Percentiles rank a stretch among this genome's conserved stretches.
phyloP scores from a whole-genome alignment of 1,284 basidiomycete species.

The Ceratobasidium sp. region DNA sequence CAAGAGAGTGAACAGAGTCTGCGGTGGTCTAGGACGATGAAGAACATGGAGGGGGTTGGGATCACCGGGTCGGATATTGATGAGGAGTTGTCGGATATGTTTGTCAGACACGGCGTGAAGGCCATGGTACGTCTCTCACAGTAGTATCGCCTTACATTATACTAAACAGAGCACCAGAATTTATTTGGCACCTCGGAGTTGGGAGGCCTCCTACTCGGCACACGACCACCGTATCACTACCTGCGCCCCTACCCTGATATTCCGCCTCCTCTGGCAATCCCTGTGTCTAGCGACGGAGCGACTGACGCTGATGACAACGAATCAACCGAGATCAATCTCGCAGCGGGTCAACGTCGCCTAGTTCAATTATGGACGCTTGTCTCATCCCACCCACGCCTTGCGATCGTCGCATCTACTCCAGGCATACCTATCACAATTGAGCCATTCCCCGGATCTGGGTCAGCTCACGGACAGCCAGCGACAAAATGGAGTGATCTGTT shows the following conservation, averaged over 20 bases:
- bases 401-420: neutral
- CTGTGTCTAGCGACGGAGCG: neutral
- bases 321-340: neutral
- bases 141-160: no score
- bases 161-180: neutral
- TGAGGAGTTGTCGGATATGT: neutral
- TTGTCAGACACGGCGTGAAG: constrained; percentile 5
- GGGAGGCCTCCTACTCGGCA: neutral
- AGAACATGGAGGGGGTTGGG: neutral
- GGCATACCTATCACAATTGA: neutral
- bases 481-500: constrained; percentile 17
- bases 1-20: neutral
- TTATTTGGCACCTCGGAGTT: constrained; percentile 18
- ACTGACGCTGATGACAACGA: neutral
- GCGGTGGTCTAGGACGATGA: neutral
- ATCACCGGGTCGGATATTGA: constrained; percentile 9
- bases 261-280: neutral
- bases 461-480: constrained; percentile 12
- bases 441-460: constrained; percentile 6
- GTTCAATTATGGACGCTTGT: constrained; percentile 32
- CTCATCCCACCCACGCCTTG: constrained; percentile 15
- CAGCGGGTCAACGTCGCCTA: neutral
- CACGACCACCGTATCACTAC: constrained; percentile 2
- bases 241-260: constrained; percentile 1
- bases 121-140: constrained; percentile 19